Base-by-base conservation (phyloP, 2,329 filamentous ascomycete species). In the Paracoccidioides lutzii region DNA sequence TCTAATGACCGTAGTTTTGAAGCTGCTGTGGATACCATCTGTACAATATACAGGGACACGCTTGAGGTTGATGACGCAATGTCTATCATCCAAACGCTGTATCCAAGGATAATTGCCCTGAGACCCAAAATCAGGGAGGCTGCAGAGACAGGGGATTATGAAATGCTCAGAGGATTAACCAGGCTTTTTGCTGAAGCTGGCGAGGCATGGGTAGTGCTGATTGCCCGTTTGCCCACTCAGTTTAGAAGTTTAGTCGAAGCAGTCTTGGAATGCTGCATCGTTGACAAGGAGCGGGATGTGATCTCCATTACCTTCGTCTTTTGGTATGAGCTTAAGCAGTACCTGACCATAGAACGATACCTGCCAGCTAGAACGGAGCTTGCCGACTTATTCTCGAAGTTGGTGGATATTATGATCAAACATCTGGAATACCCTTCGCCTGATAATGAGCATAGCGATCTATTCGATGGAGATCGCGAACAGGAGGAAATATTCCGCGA, bases 311-410 rank as follows among this genome's bases (percentile, higher is more conserved):
- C 94, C 0, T 98, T 98, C 72, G 83, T 83, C 62, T 97, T 98
- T 74, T 98, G 93, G 93, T 97, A 94, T 68, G 93, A 98, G 67
- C 79, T 98, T 49, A 98, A 98, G 76, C 90, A 96, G 69, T 96
- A 95, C 68, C 78, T 98, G 50, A 90, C 90, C 1, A 73, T 98
- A 54, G 91, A 97, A 40, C 85, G 85, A 62, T 98, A 96, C 68
- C 87, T 88, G 53, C 81, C 90, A 64, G 87, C 90, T 43, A 83
- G 90, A 53, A 71, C 89, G 60, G 79, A 87, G 63, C 81, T 89
- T 55, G 78, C 88, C 40, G 88, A 94, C 61, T 76, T 96, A 49
- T 98, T 89, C 71, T 87, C 89, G 1, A 86, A 87, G 67, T 78
- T 98, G 42, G 90, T 98, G 57, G 91, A 97, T 66, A 84, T 97